phyloP scores from a whole-genome alignment of 1,284 basidiomycete genomes.

The Cryptococcus hybrid region DNA sequence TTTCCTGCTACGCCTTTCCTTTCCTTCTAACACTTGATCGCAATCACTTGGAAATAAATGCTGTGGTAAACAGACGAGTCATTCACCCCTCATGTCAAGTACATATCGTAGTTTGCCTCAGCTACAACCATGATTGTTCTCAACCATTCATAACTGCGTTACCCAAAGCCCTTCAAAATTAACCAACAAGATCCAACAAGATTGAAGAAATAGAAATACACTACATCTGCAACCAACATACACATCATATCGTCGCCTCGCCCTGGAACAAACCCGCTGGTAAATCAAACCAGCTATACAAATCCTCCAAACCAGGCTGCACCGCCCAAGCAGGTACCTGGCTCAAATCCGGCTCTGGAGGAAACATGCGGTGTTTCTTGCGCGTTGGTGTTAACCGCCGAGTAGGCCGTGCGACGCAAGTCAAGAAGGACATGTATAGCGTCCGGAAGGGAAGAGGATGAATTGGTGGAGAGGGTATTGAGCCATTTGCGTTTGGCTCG shows the following conservation, averaged over 20 bases:
- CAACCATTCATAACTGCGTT: too few species aligned
- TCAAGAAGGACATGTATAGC: conserved; percentile 50
- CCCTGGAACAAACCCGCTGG: conserved; percentile 37
- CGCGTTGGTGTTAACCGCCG: conserved; percentile 36
- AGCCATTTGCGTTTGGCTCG: conserved; percentile 47
- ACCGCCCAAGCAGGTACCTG: conserved; percentile 47
- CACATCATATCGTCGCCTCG: conserved; percentile 3
- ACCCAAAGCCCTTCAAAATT: too few species aligned
- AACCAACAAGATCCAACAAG: too few species aligned
- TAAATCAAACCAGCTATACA: conserved; percentile 49
- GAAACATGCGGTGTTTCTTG: conserved; percentile 34
- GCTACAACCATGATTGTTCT: too few species aligned
- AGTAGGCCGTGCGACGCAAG: conserved; percentile 47
- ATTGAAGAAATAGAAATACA: too few species aligned
- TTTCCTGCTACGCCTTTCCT: too few species aligned
- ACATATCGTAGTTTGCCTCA: too few species aligned
- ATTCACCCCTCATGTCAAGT: too few species aligned
- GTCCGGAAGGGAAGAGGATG: conserved; percentile 31
- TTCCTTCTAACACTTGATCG: too few species aligned
- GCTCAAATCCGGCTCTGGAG: conserved; percentile 20
- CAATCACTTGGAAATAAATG: too few species aligned
- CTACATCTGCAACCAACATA: too few species aligned
- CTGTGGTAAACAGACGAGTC: too few species aligned
- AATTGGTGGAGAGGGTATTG: conserved; percentile 6
- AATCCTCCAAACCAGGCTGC: conserved; percentile 42